Evolutionary conservation across 192 early-diverging fungal species (phyloP), one percentile per base, ranked within the genome.

Genomic region (Coemansia sp.): DNA sequence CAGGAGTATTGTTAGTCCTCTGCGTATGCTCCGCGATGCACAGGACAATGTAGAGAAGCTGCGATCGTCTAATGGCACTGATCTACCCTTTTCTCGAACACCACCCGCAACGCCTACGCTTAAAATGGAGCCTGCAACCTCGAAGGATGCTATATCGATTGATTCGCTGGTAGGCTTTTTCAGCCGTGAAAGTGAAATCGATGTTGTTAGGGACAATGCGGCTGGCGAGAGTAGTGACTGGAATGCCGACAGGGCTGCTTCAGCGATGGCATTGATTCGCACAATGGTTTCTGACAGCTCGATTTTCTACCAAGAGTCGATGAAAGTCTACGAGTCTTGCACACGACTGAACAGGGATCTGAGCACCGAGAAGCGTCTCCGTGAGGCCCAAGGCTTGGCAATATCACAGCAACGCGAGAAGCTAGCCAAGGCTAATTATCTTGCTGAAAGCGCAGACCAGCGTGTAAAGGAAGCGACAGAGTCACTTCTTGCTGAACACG

Each of bases 401-500:
- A 82, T 82, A 37, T 51, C 70, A 16, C 74, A 82, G 68, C 79
- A 82, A 68, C 79, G 79, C 59, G 79, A 82, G 37, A 76, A 65
- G 61, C 63, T 82, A 19, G n/a, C 64, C 37, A 56, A 59, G 6
- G 75, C 75, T 14, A 69, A 19, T 20, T 68, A 65, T 61, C 48
- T 77, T 41, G 67, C 60, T 14, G 68, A 77, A 19, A 72, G 75
- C 37, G 70, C 75, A 5, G 79, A 76, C 49, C 74, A 76, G 74
- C 71, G 70, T 41, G 57, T 76, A 17, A 64, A 69, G 46, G 79
- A 82, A 8, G 71, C 71, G 5, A 61, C 68, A 8, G 70, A 73
- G 8, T 20, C 64, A 17, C 65, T 82, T 39, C 54, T 56, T 12
- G 49, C 61, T 20, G 65, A 73, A 19, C 63, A 82, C 25, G 61